Base-by-base conservation (phyloP, 495 filamentous ascomycete species). In the Tuber microsphaerosporum region DNA sequence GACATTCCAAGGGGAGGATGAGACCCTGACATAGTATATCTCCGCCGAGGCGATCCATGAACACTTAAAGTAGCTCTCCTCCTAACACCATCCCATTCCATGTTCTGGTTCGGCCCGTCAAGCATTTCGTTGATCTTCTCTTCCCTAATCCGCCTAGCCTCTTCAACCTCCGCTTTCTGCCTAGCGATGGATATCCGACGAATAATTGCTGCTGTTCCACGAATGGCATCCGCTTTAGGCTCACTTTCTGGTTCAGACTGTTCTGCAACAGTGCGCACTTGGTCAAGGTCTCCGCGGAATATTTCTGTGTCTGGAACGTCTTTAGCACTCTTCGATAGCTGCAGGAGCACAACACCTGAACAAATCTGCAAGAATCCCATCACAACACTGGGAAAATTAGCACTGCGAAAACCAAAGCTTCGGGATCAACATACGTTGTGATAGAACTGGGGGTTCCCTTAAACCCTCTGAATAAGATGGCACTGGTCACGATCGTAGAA, bases 311-410 rank as follows among this genome's bases (percentile, higher is more conserved):
- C 95, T 19, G 95, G 95, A 0, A 99, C 94, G 77, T 99, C 93
- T 82, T 99, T 99, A 77, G 95, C 92, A 8, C 94, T 97, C 82
- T 98, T 99, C 71, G 95, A 97, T n/a, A 99, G 87, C 81, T 99
- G 95, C 8, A 99, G 86, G 8, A 99, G 85, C n/a, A 99, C 90
- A n/a, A 98, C 96, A 69, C 95, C 95, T 17, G 92, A 86, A 84
- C 95, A 99, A 73, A 99, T 99, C 76, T 93, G 91, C 68, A 99
- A 85, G 85, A 99, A 99, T 0, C 96, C 96, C 85, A 96, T 88
- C 68, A 98, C 91, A 19, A 98, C 91, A 26, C 56, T 65, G 34
- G 14, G 26, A 34, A 65, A 65, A 65, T 65, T 65, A 65, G 56
- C 26, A 34, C 5, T 7, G 14, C 17, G 26, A 7, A 65, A 65